Percentiles rank a stretch among this genome's conserved stretches.
Evolutionary conservation across 2,329 filamentous ascomycete genomes (phyloP).

Genomic region (Xylogone sp.): DNA sequence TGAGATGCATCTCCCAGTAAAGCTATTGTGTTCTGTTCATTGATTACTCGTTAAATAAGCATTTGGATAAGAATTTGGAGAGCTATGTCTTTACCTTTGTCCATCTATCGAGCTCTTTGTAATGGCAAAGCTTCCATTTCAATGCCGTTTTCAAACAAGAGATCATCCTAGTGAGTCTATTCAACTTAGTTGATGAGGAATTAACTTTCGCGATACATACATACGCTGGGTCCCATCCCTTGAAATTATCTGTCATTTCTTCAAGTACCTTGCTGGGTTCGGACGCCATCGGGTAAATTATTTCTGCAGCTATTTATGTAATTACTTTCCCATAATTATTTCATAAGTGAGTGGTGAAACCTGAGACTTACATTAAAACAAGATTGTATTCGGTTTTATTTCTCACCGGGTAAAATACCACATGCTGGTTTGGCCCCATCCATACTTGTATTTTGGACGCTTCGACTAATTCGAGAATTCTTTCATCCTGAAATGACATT

Average conservation of each 20-base stretch:
- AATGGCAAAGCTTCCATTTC: conserved; percentile 57
- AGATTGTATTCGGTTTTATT: conserved; percentile 37
- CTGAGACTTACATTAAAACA: conserved; percentile 37
- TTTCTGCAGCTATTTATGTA: too few species aligned
- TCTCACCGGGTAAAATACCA: conserved; percentile 34
- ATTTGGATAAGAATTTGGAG: too few species aligned
- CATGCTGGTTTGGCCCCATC: conserved; percentile 42
- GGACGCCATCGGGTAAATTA: conserved; percentile 27
- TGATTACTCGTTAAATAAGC: too few species aligned
- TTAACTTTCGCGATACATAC: too few species aligned
- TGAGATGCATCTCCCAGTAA: conserved; percentile 60
- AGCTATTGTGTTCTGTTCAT: too few species aligned
- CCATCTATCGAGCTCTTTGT: conserved; percentile 51
- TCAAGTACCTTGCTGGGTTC: conserved; percentile 34
- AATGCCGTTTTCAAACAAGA: conserved; percentile 35
- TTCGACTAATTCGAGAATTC: conserved; percentile 35
- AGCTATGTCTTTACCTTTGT: conserved; percentile 48
- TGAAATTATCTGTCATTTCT: conserved; percentile 33
- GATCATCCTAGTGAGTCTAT: conserved; percentile 19
- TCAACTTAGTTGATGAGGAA: too few species aligned
- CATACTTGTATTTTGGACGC: conserved; percentile 37
- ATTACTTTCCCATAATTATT: too few species aligned
- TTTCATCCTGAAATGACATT: conserved; percentile 35
- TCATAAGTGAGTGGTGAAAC: too few species aligned
- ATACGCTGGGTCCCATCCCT: conserved; percentile 37